phyloP scores from a whole-genome alignment of 257 asterid species.

The Henckelia pumila region DNA sequence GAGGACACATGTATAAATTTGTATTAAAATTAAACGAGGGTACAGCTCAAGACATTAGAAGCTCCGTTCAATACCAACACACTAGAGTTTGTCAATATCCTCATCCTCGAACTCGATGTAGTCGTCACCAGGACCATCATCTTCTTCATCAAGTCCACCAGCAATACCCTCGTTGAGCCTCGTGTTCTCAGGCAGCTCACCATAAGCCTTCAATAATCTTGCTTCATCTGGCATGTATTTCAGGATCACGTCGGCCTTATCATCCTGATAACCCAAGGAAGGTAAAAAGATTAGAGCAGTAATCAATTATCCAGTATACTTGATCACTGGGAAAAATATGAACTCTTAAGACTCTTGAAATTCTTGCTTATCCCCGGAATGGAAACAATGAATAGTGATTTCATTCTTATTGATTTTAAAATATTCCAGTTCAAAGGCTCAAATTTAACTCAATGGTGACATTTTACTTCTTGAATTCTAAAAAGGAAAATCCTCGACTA shows the following conservation, averaged over 20 bases:
- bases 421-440: background rate
- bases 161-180: constrained; percentile 85
- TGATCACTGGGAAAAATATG: background rate
- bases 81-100: constrained; percentile 80
- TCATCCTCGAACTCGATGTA: constrained; percentile 90
- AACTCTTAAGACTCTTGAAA: background rate
- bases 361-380: background rate
- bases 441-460: background rate
- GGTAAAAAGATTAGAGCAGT: background rate
- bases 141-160: constrained; percentile 74
- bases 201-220: constrained; percentile 82
- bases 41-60: constrained; percentile 12
- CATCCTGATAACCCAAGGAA: constrained; percentile 50
- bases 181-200: constrained; percentile 84
- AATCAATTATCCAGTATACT: background rate
- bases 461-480: background rate
- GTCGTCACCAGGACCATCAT: constrained; percentile 57
- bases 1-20: constrained; percentile 15
- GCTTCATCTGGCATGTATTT: constrained; percentile 97
- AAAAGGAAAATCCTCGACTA: background rate
- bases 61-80: background rate
- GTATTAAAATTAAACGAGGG: background rate
- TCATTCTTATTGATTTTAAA: background rate
- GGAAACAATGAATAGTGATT: background rate
- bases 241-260: constrained; percentile 82